These are phyloP conservation scores for Cyclostephanos invisitatus DNA, from an alignment of 108 stramenopile genomes.

Conservation along the genomic window DNA sequence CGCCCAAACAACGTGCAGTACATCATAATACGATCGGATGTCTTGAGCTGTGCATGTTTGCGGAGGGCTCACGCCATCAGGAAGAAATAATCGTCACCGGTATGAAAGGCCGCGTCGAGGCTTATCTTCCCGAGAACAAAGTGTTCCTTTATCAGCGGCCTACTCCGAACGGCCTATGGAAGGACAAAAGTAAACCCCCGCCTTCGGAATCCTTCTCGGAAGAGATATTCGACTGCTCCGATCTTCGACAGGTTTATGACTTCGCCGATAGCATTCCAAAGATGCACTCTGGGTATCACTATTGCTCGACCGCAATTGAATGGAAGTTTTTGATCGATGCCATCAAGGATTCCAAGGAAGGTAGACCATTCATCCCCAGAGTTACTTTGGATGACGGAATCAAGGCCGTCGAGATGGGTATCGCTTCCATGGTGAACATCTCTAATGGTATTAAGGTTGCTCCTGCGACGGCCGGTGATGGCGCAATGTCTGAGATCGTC, in stretches of 20 bases:
- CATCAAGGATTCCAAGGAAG: constrained; percentile 48
- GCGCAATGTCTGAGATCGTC: constrained; percentile 40
- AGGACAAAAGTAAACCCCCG: constrained; percentile 73
- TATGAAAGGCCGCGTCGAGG: constrained; percentile 80
- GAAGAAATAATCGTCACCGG: constrained; percentile 90
- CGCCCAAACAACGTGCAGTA: constrained; percentile 9
- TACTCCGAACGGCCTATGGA: constrained; percentile 48
- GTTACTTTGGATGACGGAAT: constrained; percentile 80
- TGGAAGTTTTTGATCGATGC: constrained; percentile 69
- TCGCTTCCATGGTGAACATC: constrained; percentile 39
- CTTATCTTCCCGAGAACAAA: constrained; percentile 87
- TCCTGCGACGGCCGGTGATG: constrained; percentile 24
- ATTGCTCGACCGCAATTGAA: constrained; percentile 79
- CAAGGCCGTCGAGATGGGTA: constrained; percentile 77
- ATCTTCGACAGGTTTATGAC: constrained; percentile 69
- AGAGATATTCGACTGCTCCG: constrained; percentile 72
- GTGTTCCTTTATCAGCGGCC: constrained; percentile 75
- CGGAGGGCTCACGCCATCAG: constrained; percentile 83
- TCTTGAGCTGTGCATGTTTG: constrained; percentile 84
- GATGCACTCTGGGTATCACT: constrained; percentile 81
- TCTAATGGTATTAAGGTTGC: constrained; percentile 17
- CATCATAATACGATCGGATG: constrained; percentile 63
- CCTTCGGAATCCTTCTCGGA: constrained; percentile 58
- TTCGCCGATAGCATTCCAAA: constrained; percentile 59
- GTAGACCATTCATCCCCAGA: constrained; percentile 55